Base-by-base conservation (phyloP, 768 basidiomycete species). In the Amanita inopinata region DNA sequence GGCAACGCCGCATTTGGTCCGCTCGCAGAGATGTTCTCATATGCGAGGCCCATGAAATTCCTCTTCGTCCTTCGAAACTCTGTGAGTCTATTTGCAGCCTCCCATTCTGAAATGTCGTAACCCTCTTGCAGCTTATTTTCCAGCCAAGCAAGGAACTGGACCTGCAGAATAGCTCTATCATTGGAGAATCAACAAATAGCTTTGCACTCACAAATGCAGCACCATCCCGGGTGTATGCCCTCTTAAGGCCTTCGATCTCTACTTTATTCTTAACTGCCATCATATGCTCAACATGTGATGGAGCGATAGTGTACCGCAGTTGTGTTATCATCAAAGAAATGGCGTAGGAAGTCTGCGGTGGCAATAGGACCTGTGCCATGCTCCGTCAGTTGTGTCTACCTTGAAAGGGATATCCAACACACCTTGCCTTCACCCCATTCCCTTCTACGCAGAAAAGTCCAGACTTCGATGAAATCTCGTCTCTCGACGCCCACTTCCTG, bases 1-100 rank as follows among this genome's bases (percentile, higher is more conserved):
- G 96, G 92, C 17, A 97, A 63, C 12, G 94, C 96, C 43, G 88
- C 93, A 56, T 99, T 94, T 2, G 86, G 71, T 2, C 93, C 94
- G 28, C 76, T 80, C 2, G 87, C 94, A 17, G 83, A 87, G 47
- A 97, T 94, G 43, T 80, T 87, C 61, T 87, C 84, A 50, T 92
- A 92, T 4, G 89, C 89, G 12, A 87, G 76, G 4, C 88, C 87
- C 76, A 79, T 79, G 56, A 81, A 89, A 49, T 83, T 64, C 61
- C 80, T 80, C 51, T 74, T 69, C 54, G 77, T 70, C 53, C 75
- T 66, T 47, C 90, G 70, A 58, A 76, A 87, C 61, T 85, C 80
- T 0, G 80, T 83, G 44, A 96, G 64, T 40, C 86, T 76, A 58
- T 81, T 87, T 1, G 79, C 87, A 9, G 93, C 92, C 56, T 93